These are phyloP conservation scores for Zangia roseola DNA, from an alignment of 768 basidiomycete genomes.

Conservation along the genomic window DNA sequence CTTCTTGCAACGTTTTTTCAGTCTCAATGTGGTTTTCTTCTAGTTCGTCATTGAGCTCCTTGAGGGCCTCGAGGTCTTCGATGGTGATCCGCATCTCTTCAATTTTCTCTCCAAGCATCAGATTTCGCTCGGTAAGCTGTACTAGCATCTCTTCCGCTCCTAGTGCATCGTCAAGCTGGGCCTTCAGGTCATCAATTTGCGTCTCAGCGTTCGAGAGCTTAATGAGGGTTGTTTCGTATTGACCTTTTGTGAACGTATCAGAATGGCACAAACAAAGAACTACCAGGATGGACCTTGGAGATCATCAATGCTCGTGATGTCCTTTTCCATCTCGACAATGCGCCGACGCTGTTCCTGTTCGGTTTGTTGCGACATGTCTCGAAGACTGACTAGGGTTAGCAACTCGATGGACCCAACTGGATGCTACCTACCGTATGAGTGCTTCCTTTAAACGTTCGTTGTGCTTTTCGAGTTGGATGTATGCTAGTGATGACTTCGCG, in stretches of 20 bases:
- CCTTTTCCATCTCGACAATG: slow-evolving; percentile 88
- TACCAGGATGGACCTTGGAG: slow-evolving; percentile 59
- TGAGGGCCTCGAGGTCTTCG: slow-evolving; percentile 93
- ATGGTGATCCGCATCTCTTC: slow-evolving; percentile 97
- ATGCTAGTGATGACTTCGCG: slow-evolving; percentile 60
- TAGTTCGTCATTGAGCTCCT: slow-evolving; percentile 95
- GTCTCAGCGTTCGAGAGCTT: slow-evolving; percentile 86
- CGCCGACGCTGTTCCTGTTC: slow-evolving; percentile 81
- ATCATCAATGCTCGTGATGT: slow-evolving; percentile 74
- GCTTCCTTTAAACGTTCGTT: slow-evolving; percentile 96
- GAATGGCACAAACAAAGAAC: background rate
- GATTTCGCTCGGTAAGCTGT: slow-evolving; percentile 90
- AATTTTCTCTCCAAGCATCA: slow-evolving; percentile 94
- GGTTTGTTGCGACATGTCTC: slow-evolving; percentile 85
- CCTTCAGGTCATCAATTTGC: slow-evolving; percentile 91
- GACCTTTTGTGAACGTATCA: slow-evolving; percentile 43
- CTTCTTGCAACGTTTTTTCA: slow-evolving; percentile 86
- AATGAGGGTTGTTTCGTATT: slow-evolving; percentile 76
- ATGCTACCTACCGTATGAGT: slow-evolving; percentile 60
- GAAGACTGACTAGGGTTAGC: slow-evolving; percentile 49
- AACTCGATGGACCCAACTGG: background rate
- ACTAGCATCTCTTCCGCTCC: slow-evolving; percentile 97
- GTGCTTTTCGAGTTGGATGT: slow-evolving; percentile 92
- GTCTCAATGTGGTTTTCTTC: slow-evolving; percentile 96
- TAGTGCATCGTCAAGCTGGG: slow-evolving; percentile 91